Base-by-base conservation (phyloP, 2,329 filamentous ascomycete species). In the Trematosphaeria pertusa region DNA sequence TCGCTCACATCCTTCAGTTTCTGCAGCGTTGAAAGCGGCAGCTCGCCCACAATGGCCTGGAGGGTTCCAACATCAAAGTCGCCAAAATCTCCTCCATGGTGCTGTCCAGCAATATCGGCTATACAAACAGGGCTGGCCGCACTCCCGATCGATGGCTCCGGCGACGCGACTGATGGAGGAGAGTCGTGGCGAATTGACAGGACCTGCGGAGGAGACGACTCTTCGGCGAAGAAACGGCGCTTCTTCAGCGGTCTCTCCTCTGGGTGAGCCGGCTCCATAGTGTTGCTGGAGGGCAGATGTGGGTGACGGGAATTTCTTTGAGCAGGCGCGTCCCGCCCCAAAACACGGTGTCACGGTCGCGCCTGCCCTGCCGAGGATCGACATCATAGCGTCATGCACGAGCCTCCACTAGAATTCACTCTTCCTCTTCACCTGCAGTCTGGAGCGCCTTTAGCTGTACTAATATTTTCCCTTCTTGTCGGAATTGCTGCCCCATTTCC, bases 141-240 rank as follows among this genome's bases (percentile, higher is more conserved):
- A 19, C 36, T 44, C 8, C 44, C 31, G 14, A 59, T 54, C 22
- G 56, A 52, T 24, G 59, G 46, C 37, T 62, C 56, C 46, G 62
- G 67, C 43, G 69, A 61, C 44, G 67, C 59, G 28, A 67, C 61
- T 15, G 64, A 63, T 14, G 63, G 59, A 15, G 67, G 67, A 2
- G 67, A 54, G 35, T 68, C 61, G 18, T 52, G 46, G 8, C 44
- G 53, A 21, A 55, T 47, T 9, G 61, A 46, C 7, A 47, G 44
- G 2, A 52, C 34, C 10, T 58, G 56, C 4, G 43, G 41, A 7
- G 67, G 61, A 8, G 73, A 71, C 9, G 73, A 69, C 20, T 81
- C 77, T 34, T 85, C 81, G 12, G 78, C 74, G 56, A 87, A 87
- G 70, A 86, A 86, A 20, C 84, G 80, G 50, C 81, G 76, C 69